Evolutionary conservation across 169 alveolate genomes (phyloP).

Genomic region (Plasmodium coatneyi): DNA sequence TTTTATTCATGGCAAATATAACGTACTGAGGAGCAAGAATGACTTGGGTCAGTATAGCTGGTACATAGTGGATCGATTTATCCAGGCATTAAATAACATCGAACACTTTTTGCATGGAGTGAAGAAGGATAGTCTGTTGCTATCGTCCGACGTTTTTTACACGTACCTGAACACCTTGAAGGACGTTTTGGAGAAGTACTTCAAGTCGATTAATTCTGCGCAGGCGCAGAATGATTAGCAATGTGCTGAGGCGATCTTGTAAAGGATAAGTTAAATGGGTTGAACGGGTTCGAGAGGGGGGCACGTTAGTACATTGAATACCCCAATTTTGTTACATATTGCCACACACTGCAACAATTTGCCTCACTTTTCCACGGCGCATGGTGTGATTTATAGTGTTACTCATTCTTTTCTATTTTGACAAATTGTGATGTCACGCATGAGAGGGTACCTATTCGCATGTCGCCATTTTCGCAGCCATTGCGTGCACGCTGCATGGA

Average conservation of each 20-base stretch:
- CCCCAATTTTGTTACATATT: background rate
- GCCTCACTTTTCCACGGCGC: background rate
- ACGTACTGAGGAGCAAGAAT: constrained; percentile 78
- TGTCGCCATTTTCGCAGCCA: background rate
- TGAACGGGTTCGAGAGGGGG: background rate
- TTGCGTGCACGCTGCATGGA: background rate
- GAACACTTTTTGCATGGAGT: constrained; percentile 51
- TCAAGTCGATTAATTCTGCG: constrained; percentile 61
- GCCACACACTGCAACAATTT: background rate
- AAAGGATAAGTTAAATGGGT: background rate
- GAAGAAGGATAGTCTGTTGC: constrained; percentile 38
- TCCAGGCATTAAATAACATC: constrained; percentile 77
- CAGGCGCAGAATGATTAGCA: background rate
- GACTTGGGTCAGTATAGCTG: constrained; percentile 87
- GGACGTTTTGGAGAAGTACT: constrained; percentile 48
- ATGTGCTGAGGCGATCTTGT: background rate
- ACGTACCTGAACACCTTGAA: constrained; percentile 21
- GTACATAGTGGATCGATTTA: constrained; percentile 80
- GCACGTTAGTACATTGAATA: background rate
- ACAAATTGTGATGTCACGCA: background rate
- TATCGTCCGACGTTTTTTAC: constrained; percentile 51
- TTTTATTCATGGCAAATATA: constrained; percentile 82
- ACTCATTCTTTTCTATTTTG: background rate
- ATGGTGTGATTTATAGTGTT: background rate
- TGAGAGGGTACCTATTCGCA: background rate